phyloP scores from a whole-genome alignment of 2,329 filamentous ascomycete genomes.

The Penicillium sp. region DNA sequence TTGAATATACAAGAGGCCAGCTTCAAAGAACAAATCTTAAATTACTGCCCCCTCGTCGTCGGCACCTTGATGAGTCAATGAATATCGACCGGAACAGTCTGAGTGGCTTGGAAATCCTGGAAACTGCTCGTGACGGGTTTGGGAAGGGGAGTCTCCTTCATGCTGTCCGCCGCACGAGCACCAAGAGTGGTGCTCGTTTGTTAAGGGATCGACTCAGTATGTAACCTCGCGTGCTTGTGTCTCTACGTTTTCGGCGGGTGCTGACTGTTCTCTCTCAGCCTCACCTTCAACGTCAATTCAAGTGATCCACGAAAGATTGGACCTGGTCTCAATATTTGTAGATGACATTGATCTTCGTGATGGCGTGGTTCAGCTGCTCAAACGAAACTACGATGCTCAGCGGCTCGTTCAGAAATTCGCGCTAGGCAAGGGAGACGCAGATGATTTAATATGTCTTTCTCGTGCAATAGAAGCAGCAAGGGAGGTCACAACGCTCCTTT shows the following conservation, averaged over 20 bases:
- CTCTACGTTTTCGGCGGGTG: not conserved
- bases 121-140: constrained; percentile 72
- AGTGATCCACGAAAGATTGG: constrained; percentile 70
- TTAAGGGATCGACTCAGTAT: constrained; percentile 75
- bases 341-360: constrained; percentile 63
- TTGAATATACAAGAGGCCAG: constrained; percentile 76
- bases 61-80: constrained; percentile 73
- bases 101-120: constrained; percentile 79
- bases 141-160: constrained; percentile 82
- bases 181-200: constrained; percentile 80
- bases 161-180: constrained; percentile 81
- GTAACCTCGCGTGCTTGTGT: constrained; percentile 13
- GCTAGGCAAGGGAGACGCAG: constrained; percentile 81
- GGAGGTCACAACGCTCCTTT: constrained; percentile 48
- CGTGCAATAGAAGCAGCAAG: constrained; percentile 71
- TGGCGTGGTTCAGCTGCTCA: constrained; percentile 60
- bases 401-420: constrained; percentile 92
- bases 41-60: constrained; percentile 72
- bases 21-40: constrained; percentile 72
- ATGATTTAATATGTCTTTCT: constrained; percentile 79
- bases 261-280: constrained; percentile 37
- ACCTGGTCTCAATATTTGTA: constrained; percentile 73
- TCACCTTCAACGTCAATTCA: constrained; percentile 82
- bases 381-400: constrained; percentile 75
- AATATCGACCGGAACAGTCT: constrained; percentile 87